Evolutionary conservation across 2,329 filamentous ascomycete genomes (phyloP).

Genomic region (Biscogniauxia sp.): DNA sequence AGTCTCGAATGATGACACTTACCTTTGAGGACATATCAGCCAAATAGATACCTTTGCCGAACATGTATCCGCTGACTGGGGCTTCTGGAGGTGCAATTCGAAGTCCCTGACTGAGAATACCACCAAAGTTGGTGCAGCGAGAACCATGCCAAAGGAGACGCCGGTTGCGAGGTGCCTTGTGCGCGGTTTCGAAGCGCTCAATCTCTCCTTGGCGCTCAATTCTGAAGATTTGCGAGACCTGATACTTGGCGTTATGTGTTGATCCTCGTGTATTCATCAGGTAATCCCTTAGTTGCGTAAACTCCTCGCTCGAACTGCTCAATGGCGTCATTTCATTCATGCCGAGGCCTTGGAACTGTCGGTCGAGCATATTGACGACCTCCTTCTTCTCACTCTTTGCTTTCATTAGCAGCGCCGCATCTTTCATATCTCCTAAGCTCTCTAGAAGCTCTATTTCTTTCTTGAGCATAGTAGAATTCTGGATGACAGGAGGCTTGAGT

Average conservation of each 20-base stretch:
- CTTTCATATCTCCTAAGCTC: constrained; percentile 81
- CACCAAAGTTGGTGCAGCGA: constrained; percentile 78
- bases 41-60: constrained; percentile 85
- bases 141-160: constrained; percentile 87
- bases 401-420: constrained; percentile 75
- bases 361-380: constrained; percentile 64
- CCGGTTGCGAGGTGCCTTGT: constrained; percentile 57
- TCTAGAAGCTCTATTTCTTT: constrained; percentile 77
- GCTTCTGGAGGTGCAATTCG: constrained; percentile 87
- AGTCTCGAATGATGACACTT: constrained; percentile 3
- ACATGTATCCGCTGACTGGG: constrained; percentile 80
- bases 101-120: constrained; percentile 82
- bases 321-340: constrained; percentile 76
- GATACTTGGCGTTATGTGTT: constrained; percentile 62
- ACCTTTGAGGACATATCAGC: constrained; percentile 78
- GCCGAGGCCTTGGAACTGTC: constrained; percentile 67
- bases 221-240: constrained; percentile 75
- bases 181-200: constrained; percentile 61
- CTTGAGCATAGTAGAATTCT: constrained; percentile 57
- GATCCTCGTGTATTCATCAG: constrained; percentile 63
- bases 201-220: constrained; percentile 73
- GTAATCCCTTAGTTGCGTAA: constrained; percentile 62
- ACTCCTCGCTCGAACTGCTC: constrained; percentile 59
- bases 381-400: constrained; percentile 44
- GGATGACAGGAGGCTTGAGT: constrained; percentile 67